phyloP scores from a whole-genome alignment of 1,284 basidiomycete genomes.

The Polyporus tsugae region DNA sequence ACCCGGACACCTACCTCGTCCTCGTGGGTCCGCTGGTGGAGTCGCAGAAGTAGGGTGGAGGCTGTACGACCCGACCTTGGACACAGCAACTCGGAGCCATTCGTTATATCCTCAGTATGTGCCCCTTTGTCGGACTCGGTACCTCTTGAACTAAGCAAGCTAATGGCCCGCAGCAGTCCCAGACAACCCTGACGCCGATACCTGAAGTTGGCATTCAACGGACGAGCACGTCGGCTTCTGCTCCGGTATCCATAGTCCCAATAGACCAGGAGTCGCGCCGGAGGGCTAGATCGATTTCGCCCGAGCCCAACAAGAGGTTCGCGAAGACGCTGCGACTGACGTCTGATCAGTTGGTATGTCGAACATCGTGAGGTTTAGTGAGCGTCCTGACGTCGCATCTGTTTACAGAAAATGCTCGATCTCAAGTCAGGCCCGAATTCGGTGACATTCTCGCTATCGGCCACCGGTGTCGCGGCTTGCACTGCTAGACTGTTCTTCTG shows the following conservation, averaged over 20 bases:
- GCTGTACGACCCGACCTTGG: slow-evolving; percentile 37
- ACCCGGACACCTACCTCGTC: slow-evolving; percentile 60
- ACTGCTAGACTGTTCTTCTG: slow-evolving; percentile 96
- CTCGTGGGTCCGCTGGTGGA: slow-evolving; percentile 84
- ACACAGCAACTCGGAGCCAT: slow-evolving; percentile 36
- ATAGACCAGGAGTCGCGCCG: not conserved
- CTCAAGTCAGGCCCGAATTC: slow-evolving; percentile 91
- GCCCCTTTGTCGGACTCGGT: not conserved
- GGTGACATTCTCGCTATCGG: slow-evolving; percentile 95
- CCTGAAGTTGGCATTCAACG: slow-evolving; percentile 20
- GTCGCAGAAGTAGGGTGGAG: slow-evolving; percentile 55
- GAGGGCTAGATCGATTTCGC: slow-evolving; percentile 6
- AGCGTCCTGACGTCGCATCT: not conserved
- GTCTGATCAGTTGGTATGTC: slow-evolving; percentile 80
- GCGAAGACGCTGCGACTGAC: slow-evolving; percentile 93
- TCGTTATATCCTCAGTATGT: slow-evolving; percentile 28
- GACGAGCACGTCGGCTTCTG: slow-evolving; percentile 28
- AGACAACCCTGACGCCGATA: slow-evolving; percentile 10
- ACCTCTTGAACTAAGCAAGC: not conserved
- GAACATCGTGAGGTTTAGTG: not conserved
- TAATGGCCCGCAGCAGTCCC: not conserved
- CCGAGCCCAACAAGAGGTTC: slow-evolving; percentile 60
- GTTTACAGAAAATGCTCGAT: slow-evolving; percentile 79
- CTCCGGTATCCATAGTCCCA: slow-evolving; percentile 16
- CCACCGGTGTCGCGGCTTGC: slow-evolving; percentile 87